These are phyloP conservation scores for Cercospora berteroae DNA, from an alignment of 2,329 filamentous ascomycete genomes.

Conservation along the genomic window DNA sequence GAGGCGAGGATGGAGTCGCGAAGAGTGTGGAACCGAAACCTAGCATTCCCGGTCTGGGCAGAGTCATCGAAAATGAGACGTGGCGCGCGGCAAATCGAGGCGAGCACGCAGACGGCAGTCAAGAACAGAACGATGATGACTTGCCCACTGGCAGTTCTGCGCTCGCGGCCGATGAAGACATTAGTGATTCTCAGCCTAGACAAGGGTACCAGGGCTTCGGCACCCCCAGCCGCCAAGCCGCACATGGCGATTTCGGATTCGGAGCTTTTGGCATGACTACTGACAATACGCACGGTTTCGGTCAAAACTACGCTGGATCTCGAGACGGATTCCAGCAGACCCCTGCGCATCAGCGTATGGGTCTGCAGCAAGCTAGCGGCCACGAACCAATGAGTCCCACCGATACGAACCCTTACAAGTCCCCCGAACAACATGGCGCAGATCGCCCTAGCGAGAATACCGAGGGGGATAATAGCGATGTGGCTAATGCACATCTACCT, in stretches of 20 bases:
- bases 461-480: conserved; percentile 33
- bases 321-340: conserved; percentile 59
- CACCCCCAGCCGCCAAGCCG: conserved; percentile 47
- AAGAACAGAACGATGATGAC: conserved; percentile 69
- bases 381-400: conserved; percentile 82
- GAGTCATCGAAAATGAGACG: conserved; percentile 55
- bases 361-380: conserved; percentile 43
- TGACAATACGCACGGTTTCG: conserved; percentile 42
- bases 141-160: conserved; percentile 66
- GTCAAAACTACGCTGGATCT: conserved; percentile 38
- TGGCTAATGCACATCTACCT: conserved; percentile 31
- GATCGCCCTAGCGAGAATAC: conserved; percentile 52
- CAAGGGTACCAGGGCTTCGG: conserved; percentile 45
- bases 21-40: conserved; percentile 54
- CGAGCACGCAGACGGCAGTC: conserved; percentile 25
- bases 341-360: conserved; percentile 45
- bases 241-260: conserved; percentile 60
- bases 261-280: conserved; percentile 61
- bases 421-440: conserved; percentile 72
- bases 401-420: conserved; percentile 94
- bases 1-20: conserved; percentile 57
- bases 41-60: conserved; percentile 53
- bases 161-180: conserved; percentile 72
- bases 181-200: conserved; percentile 50
- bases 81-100: conserved; percentile 40